Evolutionary conservation across 148 eudicot species (phyloP), one percentile per base, ranked within the genome.

Genomic region (Simmondsia chinensis): DNA sequence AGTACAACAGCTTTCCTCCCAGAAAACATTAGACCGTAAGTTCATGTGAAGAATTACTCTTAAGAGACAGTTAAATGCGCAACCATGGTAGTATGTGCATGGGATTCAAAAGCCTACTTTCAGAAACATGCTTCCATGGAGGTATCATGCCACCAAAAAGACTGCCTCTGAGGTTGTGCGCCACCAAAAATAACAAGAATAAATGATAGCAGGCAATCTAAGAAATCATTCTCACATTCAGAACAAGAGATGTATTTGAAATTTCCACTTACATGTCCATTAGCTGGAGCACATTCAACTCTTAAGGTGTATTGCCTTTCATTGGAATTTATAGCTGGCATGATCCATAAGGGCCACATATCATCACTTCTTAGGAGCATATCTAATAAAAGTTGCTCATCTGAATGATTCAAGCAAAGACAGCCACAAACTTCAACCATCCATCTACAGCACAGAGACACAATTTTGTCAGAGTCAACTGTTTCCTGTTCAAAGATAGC

Each of bases 361-460:
- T 63, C 73, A 78, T 68, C 59, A 54, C 65, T 54, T 37, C 73
- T 59, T 19, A 91, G 54, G 46, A 91, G 77, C 41, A 64, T 48
- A 52, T 91, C 85, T 30, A 91, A 53, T 56, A 85, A 54, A 42
- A 67, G 59, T 53, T 85, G 88, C 71, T 85, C 94, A 63, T 91
- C 94, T 31, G 55, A 46, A 43, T 63, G 69, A 68, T 66, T 63
- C 54, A 47, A 61, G 61, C 75, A 76, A 47, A 76, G 58, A 66
- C 60, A 46, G 25, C 65, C 67, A 48, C 71, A 54, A 60, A 82
- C 60, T 39, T 85, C 85, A 52, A 74, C 77, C 20, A 74, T 46
- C 84, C 84, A 85, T 35, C 52, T 59, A 72, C 79, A 74, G 72
- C 80, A 79, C 30, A 69, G 43, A 32, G 85, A 68, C 14, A 63